A percentile compares a stretch with the other conserved stretches of the same genome.
Conservation (phyloP, 1,284 basidiomycete species). For the Sanghuangporus sanghuang region DNA sequence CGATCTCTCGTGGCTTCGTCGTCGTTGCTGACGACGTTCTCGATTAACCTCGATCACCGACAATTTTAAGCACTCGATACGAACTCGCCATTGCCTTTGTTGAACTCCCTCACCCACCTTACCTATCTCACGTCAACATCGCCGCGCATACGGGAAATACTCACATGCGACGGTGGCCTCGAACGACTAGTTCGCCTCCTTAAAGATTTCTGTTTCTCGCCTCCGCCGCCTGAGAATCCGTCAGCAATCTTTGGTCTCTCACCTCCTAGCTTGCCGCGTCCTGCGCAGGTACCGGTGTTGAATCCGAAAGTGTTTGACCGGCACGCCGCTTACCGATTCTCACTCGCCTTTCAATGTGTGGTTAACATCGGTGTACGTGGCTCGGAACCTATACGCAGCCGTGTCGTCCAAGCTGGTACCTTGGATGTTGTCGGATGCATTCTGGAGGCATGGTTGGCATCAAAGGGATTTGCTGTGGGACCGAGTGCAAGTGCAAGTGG, state of each 20-base stretch:
- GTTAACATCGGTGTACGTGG: constrained; percentile 98
- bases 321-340: constrained; percentile 81
- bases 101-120: constrained; percentile 96
- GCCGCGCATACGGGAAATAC: constrained; percentile 95
- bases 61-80: constrained; percentile 84
- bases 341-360: constrained; percentile 93
- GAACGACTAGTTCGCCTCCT: constrained; percentile 92
- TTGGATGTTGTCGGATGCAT: constrained; percentile 94
- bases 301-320: constrained; percentile 74
- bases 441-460: constrained; percentile 87
- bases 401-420: constrained; percentile 95
- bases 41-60: constrained; percentile 7
- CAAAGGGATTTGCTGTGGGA: constrained; percentile 76
- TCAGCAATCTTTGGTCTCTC: constrained; percentile 69
- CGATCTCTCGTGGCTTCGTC: background rate
- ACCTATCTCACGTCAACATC: constrained; percentile 97
- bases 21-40: constrained; percentile 9
- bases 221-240: constrained; percentile 71
- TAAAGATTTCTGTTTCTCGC: constrained; percentile 79
- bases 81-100: constrained; percentile 83
- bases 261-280: constrained; percentile 47
- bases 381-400: constrained; percentile 85
- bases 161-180: constrained; percentile 95
- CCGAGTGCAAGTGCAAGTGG: constrained; percentile 60
- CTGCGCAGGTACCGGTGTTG: constrained; percentile 49